Percentiles rank a stretch among this genome's conserved stretches.
Evolutionary conservation across 2,329 filamentous ascomycete genomes (phyloP).

Genomic region (Penicillium sumatraense): DNA sequence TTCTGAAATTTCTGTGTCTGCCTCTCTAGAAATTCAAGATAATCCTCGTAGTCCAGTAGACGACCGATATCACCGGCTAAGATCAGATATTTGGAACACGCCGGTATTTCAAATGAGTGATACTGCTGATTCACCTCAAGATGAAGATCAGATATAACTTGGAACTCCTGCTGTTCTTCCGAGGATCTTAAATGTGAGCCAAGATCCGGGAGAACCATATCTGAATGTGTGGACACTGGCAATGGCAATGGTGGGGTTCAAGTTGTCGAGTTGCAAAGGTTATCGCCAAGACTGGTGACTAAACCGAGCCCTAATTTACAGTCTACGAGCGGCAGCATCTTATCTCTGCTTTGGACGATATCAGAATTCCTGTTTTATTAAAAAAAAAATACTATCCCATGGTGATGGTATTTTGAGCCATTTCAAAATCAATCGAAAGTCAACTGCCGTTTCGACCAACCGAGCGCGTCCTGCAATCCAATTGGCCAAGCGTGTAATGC

Average conservation of each 20-base stretch:
- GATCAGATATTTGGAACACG: slow-evolving; percentile 25
- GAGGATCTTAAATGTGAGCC: background rate
- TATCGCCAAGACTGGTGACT: background rate
- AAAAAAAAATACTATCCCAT: no score
- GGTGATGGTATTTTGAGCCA: no score
- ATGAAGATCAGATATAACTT: slow-evolving; percentile 37
- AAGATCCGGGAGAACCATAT: background rate
- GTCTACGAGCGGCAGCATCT: no score
- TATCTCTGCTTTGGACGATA: no score
- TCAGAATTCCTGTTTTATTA: no score
- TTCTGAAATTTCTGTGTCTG: slow-evolving; percentile 24
- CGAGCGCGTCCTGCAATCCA: no score
- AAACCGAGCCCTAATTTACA: background rate
- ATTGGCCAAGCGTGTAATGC: no score
- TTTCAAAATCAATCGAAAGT: no score
- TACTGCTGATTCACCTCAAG: slow-evolving; percentile 36
- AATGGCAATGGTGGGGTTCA: background rate
- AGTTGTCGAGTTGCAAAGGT: background rate
- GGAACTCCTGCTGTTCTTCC: slow-evolving; percentile 16
- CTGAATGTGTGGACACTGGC: background rate
- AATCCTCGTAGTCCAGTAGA: slow-evolving; percentile 29
- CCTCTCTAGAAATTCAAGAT: slow-evolving; percentile 29
- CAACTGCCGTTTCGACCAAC: no score
- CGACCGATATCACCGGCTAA: slow-evolving; percentile 31
- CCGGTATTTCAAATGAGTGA: slow-evolving; percentile 24